Evolutionary conservation across 257 asterid species (phyloP).

Genomic region (Coffea eugenioides): DNA sequence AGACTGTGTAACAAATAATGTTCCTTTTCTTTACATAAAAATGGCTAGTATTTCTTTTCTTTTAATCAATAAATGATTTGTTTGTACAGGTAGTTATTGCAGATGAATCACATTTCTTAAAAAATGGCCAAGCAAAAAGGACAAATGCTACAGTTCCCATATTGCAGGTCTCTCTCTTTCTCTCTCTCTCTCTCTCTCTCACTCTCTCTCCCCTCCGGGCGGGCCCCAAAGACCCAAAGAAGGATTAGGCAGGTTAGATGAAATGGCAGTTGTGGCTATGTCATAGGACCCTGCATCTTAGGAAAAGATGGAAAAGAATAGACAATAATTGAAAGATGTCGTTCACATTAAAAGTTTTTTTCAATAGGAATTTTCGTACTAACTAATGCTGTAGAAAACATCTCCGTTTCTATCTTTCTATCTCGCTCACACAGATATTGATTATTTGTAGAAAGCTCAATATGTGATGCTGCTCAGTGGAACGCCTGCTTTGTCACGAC

Average conservation of each 20-base stretch:
- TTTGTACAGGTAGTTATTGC: constrained; percentile 80
- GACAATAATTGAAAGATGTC: neutral
- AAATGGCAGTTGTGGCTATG: neutral
- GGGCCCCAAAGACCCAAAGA: too few species aligned
- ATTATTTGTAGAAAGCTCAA: constrained; percentile 66
- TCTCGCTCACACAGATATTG: constrained; percentile 12
- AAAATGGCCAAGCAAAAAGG: constrained; percentile 93
- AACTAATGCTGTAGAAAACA: neutral
- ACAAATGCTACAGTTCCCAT: constrained; percentile 80
- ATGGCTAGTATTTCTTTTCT: neutral
- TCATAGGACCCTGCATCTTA: neutral
- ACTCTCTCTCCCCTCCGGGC: neutral
- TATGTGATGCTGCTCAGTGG: constrained; percentile 86
- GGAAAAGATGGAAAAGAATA: neutral
- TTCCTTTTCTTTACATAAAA: neutral
- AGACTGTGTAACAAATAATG: neutral
- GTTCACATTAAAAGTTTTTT: neutral
- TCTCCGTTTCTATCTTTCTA: constrained; percentile 6
- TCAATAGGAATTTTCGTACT: neutral
- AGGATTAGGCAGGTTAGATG: neutral
- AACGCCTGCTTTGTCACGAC: constrained; percentile 96
- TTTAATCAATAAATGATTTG: constrained; percentile 18
- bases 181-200: constrained; percentile 24
- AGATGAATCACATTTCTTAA: constrained; percentile 95
- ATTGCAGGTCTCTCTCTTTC: constrained; percentile 60